These are phyloP conservation scores for Pouteria glomerata DNA, from an alignment of 148 eudicot genomes.

Conservation along the genomic window DNA sequence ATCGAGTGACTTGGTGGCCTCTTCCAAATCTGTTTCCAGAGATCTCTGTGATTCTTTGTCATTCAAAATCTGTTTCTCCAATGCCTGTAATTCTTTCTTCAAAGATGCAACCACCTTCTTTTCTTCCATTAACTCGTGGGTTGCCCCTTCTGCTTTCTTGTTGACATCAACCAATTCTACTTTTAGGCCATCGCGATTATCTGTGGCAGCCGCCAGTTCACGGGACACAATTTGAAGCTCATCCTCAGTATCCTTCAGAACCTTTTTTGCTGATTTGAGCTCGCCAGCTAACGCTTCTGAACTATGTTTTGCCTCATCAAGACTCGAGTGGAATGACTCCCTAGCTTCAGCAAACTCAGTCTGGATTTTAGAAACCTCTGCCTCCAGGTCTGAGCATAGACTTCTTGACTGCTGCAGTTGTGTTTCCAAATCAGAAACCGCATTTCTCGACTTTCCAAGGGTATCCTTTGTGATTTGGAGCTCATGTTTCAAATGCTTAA, in stretches of 20 bases:
- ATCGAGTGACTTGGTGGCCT: slow-evolving; percentile 62
- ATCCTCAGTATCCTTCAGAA: slow-evolving; percentile 30
- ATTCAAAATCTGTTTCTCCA: slow-evolving; percentile 43
- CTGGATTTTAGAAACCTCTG: slow-evolving; percentile 33
- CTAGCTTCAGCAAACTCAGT: slow-evolving; percentile 43
- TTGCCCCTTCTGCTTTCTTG: slow-evolving; percentile 43
- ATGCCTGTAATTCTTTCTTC: slow-evolving; percentile 35
- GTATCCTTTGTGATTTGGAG: slow-evolving; percentile 39
- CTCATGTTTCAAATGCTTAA: slow-evolving; percentile 43
- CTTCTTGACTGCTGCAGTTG: slow-evolving; percentile 36
- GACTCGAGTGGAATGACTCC: slow-evolving; percentile 28
- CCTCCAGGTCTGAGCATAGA: slow-evolving; percentile 49
- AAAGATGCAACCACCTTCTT: slow-evolving; percentile 37
- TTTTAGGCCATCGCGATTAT: slow-evolving; percentile 37
- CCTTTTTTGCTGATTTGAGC: slow-evolving; percentile 44
- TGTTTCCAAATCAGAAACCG: slow-evolving; percentile 40
- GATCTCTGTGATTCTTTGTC: slow-evolving; percentile 42
- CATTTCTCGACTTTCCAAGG: slow-evolving; percentile 46
- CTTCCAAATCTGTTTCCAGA: slow-evolving; percentile 57
- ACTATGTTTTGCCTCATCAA: slow-evolving; percentile 41
- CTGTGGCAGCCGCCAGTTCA: slow-evolving; percentile 34
- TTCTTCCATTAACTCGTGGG: slow-evolving; percentile 48
- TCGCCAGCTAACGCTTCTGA: slow-evolving; percentile 38
- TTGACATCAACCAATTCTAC: slow-evolving; percentile 57
- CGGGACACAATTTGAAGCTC: slow-evolving; percentile 33